These are phyloP conservation scores for Macrophomina tecta DNA, from an alignment of 2,329 filamentous ascomycete species.

Conservation along the genomic window DNA sequence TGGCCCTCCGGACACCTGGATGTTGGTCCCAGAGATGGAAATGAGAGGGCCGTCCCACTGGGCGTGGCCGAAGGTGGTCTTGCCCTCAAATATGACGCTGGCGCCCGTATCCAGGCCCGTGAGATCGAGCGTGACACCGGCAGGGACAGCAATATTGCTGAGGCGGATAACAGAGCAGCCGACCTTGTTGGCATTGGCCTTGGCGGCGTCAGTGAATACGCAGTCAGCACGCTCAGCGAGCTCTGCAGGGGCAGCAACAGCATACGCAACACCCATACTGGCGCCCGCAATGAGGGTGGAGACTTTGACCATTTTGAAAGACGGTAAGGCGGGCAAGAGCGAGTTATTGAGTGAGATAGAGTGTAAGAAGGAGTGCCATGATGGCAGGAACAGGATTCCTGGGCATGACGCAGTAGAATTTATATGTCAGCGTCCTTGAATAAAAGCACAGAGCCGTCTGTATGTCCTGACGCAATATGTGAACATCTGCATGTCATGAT, in stretches of 20 bases:
- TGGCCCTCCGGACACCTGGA: conserved; percentile 64
- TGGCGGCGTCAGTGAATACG: conserved; percentile 61
- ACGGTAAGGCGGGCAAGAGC: conserved; percentile 1
- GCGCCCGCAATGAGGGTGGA: conserved; percentile 22
- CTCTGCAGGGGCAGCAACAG: conserved; percentile 12
- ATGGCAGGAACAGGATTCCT: too few relatives aligned
- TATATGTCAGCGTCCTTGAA: too few relatives aligned
- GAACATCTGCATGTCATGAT: too few relatives aligned
- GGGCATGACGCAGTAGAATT: too few relatives aligned
- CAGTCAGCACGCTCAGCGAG: conserved; percentile 43
- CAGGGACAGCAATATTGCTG: conserved; percentile 61
- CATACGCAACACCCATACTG: neutral
- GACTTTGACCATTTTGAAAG: conserved; percentile 21
- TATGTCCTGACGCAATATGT: too few relatives aligned
- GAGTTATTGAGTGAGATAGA: neutral
- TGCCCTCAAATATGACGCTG: conserved; percentile 66
- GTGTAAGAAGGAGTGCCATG: too few relatives aligned
- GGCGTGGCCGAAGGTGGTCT: conserved; percentile 70
- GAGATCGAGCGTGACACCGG: conserved; percentile 64
- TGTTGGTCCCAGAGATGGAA: conserved; percentile 62
- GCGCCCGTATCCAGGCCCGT: conserved; percentile 60
- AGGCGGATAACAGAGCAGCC: conserved; percentile 63
- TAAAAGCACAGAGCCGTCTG: too few relatives aligned
- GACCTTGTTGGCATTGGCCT: conserved; percentile 56
- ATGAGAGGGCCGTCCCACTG: conserved; percentile 71